Conservation (phyloP, 352 stramenopile species). For the Pythium sukuiense region DNA sequence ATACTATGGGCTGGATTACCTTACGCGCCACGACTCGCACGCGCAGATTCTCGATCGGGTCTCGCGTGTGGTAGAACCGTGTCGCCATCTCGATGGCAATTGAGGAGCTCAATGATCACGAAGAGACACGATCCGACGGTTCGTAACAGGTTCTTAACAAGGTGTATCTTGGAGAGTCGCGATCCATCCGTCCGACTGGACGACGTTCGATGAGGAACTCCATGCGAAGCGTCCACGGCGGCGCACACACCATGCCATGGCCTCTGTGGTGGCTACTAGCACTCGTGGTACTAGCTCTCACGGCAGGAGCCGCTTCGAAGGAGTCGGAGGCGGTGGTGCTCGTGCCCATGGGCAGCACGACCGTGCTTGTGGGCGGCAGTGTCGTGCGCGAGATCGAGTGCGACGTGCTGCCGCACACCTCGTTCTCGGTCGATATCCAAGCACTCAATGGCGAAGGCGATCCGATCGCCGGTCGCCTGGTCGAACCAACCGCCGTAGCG, state of each 20-base stretch:
- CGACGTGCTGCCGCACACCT: slow-evolving; percentile 38
- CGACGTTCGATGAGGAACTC: background rate
- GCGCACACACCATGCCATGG: background rate
- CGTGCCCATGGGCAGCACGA: slow-evolving; percentile 58
- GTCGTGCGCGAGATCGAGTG: slow-evolving; percentile 48
- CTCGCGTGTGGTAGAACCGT: slow-evolving; percentile 69
- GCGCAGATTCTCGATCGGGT: slow-evolving; percentile 70
- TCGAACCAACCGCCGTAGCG: slow-evolving; percentile 37
- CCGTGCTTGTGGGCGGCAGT: slow-evolving; percentile 37
- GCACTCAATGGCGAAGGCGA: slow-evolving; percentile 39
- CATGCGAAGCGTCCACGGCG: background rate
- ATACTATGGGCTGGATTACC: slow-evolving; percentile 26
- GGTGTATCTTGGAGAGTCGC: slow-evolving; percentile 22
- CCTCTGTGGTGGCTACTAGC: background rate
- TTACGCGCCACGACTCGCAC: slow-evolving; percentile 62
- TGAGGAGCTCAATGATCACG: background rate
- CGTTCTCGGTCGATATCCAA: slow-evolving; percentile 46
- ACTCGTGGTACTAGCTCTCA: background rate
- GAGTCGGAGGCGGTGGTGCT: slow-evolving; percentile 26
- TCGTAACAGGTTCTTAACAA: background rate
- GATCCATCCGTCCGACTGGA: background rate
- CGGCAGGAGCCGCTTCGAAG: background rate
- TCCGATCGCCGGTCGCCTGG: slow-evolving; percentile 17
- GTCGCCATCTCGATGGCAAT: slow-evolving; percentile 21
- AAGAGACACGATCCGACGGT: slow-evolving; percentile 2